Percentiles rank a stretch among this genome's conserved stretches.
phyloP scores from a whole-genome alignment of 2,329 filamentous ascomycete species.

The Trichoderma hamatum region DNA sequence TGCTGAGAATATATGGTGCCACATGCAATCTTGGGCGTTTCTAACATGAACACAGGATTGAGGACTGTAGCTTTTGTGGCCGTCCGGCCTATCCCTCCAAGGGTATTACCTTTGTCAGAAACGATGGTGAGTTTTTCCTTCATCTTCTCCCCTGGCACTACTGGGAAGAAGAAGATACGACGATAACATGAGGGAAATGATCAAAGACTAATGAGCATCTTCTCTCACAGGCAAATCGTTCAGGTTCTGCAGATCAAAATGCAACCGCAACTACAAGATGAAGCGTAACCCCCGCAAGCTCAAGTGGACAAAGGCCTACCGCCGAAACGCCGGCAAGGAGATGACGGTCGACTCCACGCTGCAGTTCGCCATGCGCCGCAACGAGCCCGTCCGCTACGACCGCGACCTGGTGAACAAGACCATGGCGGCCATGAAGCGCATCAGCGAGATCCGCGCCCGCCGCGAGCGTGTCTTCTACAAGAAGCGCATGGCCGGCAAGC shows the following conservation, averaged over 20 bases:
- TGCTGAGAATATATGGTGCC: not conserved
- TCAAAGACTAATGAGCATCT: not conserved
- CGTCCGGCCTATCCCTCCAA: conserved; percentile 58
- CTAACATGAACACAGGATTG: conserved; percentile 40
- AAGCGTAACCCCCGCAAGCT: conserved; percentile 97
- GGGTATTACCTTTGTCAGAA: conserved; percentile 57
- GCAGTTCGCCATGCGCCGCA: conserved; percentile 88
- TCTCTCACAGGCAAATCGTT: conserved; percentile 50
- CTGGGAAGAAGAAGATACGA: not conserved
- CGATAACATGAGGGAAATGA: not conserved
- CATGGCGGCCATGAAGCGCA: conserved; percentile 87
- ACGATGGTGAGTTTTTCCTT: conserved; percentile 44
- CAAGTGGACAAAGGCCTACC: conserved; percentile 95
- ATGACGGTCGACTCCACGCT: conserved; percentile 94
- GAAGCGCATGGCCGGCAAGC: conserved; percentile 89
- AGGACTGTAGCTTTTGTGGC: conserved; percentile 52
- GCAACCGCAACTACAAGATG: conserved; percentile 84
- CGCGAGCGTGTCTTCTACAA: conserved; percentile 93
- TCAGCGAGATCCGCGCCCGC: conserved; percentile 79
- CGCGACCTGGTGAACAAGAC: conserved; percentile 86
- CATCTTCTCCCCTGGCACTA: not conserved
- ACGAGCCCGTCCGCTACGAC: conserved; percentile 94
- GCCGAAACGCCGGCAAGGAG: conserved; percentile 76
- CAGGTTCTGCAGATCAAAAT: conserved; percentile 63
- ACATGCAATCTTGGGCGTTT: not conserved